These are phyloP conservation scores for Phytophthora pluvialis DNA, from an alignment of 352 stramenopile species.

Conservation along the genomic window DNA sequence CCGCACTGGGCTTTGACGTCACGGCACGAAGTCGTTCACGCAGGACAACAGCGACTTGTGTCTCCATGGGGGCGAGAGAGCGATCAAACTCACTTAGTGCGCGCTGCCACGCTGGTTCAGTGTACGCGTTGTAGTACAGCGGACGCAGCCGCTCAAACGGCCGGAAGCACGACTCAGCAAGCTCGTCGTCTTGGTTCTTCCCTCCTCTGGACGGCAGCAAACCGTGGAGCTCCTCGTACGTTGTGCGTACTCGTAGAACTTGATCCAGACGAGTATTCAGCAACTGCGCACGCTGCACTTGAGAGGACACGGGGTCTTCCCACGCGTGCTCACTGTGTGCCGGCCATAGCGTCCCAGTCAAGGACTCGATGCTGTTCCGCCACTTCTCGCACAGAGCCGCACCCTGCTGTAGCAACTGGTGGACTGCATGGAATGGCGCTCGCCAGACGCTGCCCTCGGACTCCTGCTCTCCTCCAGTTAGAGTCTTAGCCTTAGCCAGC, in stretches of 20 bases:
- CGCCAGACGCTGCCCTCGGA: conserved; percentile 76
- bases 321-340: conserved; percentile 86
- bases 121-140: conserved; percentile 93
- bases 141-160: conserved; percentile 71
- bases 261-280: conserved; percentile 80
- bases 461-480: conserved; percentile 26
- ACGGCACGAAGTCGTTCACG: conserved; percentile 75
- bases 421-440: conserved; percentile 62
- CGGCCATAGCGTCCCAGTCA: conserved; percentile 84
- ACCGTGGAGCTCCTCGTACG: conserved; percentile 87
- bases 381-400: conserved; percentile 88
- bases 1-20: conserved; percentile 59
- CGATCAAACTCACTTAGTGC: conserved; percentile 84
- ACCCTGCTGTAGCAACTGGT: conserved; percentile 60
- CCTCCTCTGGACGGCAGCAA: conserved; percentile 51
- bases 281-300: conserved; percentile 42
- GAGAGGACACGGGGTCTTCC: conserved; percentile 36
- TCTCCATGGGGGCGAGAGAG: conserved; percentile 82
- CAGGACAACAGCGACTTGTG: conserved; percentile 81
- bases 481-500: conserved; percentile 46
- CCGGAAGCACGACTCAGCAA: conserved; percentile 64
- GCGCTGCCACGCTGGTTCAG: conserved; percentile 76
- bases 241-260: conserved; percentile 83
- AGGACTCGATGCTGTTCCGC: conserved; percentile 64
- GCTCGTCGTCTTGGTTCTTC: conserved; percentile 44